These are phyloP conservation scores for Domatiomyces globalis DNA, from an alignment of 2,329 filamentous ascomycete genomes.

Conservation along the genomic window DNA sequence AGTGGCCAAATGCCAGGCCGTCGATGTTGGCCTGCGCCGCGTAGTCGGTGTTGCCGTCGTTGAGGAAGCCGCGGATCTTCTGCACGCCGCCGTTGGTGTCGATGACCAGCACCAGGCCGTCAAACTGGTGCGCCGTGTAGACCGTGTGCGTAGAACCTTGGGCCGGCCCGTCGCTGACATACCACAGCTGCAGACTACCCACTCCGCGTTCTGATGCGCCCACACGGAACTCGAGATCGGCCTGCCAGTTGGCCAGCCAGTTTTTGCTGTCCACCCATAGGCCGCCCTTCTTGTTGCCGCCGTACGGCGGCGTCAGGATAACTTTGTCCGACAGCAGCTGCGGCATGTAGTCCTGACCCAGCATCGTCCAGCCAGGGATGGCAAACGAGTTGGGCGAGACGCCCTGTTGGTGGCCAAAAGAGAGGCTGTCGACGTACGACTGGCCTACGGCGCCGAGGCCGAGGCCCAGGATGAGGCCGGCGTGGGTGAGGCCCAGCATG, in stretches of 20 bases:
- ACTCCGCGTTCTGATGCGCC: conserved; percentile 71
- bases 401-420: conserved; percentile 28
- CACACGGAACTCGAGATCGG: conserved; percentile 75
- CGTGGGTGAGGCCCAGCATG: conserved; percentile 6
- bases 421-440: conserved; percentile 14
- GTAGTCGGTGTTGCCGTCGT: conserved; percentile 75
- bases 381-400: conserved; percentile 43
- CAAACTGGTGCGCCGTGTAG: conserved; percentile 72
- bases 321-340: conserved; percentile 71
- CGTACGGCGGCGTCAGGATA: conserved; percentile 76
- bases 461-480: conserved; percentile 6
- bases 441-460: conserved; percentile 9
- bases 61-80: conserved; percentile 82
- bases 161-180: conserved; percentile 53
- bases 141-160: conserved; percentile 59
- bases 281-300: conserved; percentile 71
- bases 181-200: conserved; percentile 91
- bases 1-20: conserved; percentile 81
- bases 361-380: conserved; percentile 43
- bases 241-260: conserved; percentile 52
- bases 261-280: conserved; percentile 57
- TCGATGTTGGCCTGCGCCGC: conserved; percentile 63
- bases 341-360: conserved; percentile 41
- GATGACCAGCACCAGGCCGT: conserved; percentile 76
- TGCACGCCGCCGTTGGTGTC: conserved; percentile 65